These are phyloP conservation scores for Ceratocystis alfenasii DNA, from an alignment of 2,329 filamentous ascomycete species.

Conservation along the genomic window DNA sequence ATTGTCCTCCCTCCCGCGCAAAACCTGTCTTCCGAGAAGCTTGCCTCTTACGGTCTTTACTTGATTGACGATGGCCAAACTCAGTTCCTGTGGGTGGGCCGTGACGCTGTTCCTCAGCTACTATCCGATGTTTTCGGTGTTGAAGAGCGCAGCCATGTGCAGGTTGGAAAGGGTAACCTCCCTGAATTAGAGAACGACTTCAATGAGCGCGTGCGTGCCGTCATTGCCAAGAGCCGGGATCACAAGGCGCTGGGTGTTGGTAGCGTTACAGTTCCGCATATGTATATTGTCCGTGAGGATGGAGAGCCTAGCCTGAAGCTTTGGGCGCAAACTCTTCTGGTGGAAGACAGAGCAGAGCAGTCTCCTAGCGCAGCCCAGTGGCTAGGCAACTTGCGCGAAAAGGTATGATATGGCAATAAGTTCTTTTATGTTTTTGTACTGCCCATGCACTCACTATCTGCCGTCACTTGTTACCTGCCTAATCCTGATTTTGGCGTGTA, in stretches of 20 bases:
- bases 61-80: constrained; percentile 95
- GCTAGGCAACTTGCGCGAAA: constrained; percentile 84
- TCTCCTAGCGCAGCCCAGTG: constrained; percentile 86
- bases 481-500: neutral
- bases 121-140: constrained; percentile 83
- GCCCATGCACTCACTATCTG: neutral
- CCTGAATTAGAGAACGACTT: constrained; percentile 91
- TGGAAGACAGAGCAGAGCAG: constrained; percentile 91
- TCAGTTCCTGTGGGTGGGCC: constrained; percentile 93
- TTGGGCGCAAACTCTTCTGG: constrained; percentile 91
- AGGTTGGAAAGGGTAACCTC: constrained; percentile 79
- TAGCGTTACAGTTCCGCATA: constrained; percentile 80
- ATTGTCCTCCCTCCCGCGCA: constrained; percentile 74
- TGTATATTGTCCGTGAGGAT: constrained; percentile 90
- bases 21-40: constrained; percentile 77
- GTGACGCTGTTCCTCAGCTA: constrained; percentile 82
- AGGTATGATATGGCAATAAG: constrained; percentile 45
- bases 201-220: constrained; percentile 82
- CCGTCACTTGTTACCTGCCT: neutral
- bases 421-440: constrained; percentile 2
- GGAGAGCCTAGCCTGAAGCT: constrained; percentile 89
- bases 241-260: constrained; percentile 78
- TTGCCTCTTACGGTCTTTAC: constrained; percentile 85
- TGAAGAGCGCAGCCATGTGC: constrained; percentile 68
- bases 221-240: constrained; percentile 85